Evolutionary conservation across 352 stramenopile species (phyloP), one percentile per base, ranked within the genome.

Genomic region (Phytopythium aichiense): DNA sequence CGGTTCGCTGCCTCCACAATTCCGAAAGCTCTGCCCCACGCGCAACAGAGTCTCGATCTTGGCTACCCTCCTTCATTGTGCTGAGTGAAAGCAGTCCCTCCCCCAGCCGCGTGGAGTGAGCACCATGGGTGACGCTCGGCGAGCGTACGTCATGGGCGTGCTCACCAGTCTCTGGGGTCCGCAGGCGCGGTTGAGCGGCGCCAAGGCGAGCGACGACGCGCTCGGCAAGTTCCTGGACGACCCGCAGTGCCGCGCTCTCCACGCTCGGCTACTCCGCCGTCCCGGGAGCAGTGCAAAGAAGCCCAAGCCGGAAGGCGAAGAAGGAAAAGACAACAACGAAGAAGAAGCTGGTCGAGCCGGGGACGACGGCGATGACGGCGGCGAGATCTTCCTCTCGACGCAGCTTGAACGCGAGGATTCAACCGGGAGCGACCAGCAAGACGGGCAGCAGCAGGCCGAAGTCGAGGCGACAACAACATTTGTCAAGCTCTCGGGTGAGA

Each of bases 141-240:
- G 76, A 13, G 68, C 63, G 33, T 94, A 92, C 52, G 66, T 92
- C 51, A 64, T 75, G 9, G 76, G 66, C 58, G 56, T 94, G 43
- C 76, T 94, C 16, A 63, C 75, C 52, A 78, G 79, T 59, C 65
- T 94, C 28, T 94, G 83, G 81, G 71, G 81, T 0, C 76, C 66
- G 4, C 64, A 71, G 13, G 64, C 79, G 20, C 66, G 66, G 18
- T 22, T 92, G n/a, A 70, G 66, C 22, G 58, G 61, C 4, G 65
- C 68, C 33, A 81, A 88, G 31, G 31, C 52, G 22, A 79, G 73
- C 0, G 66, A 89, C 12, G 68, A 79, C 7, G 85, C 85, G 11
- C 50, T 94, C 38, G 74, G 58, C 11, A 61, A 67, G 38, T 95
- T 95, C 63, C 68, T 95, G 1, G 84, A 95, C 45, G 82, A 94